These are phyloP conservation scores for Borovskyia barvae DNA, from an alignment of 208 protist genomes.

Conservation along the genomic window DNA sequence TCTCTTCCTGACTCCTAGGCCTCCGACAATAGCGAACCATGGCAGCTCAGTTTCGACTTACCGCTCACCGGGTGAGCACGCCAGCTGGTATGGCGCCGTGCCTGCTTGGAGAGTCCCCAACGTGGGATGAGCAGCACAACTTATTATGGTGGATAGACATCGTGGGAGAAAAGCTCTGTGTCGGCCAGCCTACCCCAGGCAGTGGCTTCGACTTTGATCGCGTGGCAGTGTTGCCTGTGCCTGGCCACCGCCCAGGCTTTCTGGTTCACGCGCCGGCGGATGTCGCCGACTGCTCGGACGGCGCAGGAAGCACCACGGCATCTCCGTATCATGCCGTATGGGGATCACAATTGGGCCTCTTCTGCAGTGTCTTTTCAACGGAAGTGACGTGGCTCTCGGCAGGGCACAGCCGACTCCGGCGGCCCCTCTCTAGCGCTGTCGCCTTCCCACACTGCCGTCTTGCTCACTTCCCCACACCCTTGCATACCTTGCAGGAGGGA, in stretches of 20 bases:
- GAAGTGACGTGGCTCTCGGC: conserved; percentile 12
- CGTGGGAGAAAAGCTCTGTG: conserved; percentile 14
- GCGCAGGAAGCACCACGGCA: not conserved
- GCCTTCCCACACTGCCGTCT: conserved; percentile 1
- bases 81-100: conserved; percentile 10
- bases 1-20: too few relatives aligned
- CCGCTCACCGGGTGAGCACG: conserved; percentile 11
- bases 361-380: conserved; percentile 3
- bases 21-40: conserved; percentile 16
- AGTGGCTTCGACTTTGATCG: conserved; percentile 18
- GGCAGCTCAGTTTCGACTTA: conserved; percentile 27
- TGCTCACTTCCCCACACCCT: conserved; percentile 6
- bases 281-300: not conserved
- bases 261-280: conserved; percentile 13
- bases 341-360: conserved; percentile 23
- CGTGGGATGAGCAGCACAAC: conserved; percentile 27
- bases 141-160: conserved; percentile 35
- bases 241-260: conserved; percentile 13
- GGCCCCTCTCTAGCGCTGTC: not conserved
- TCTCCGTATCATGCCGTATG: conserved; percentile 17
- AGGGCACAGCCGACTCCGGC: not conserved
- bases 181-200: conserved; percentile 9
- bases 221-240: conserved; percentile 19
- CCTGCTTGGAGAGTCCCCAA: conserved; percentile 14
- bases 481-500: conserved; percentile 2